phyloP scores from a whole-genome alignment of 2,329 filamentous ascomycete genomes.

The Calonectria pauciramosa region DNA sequence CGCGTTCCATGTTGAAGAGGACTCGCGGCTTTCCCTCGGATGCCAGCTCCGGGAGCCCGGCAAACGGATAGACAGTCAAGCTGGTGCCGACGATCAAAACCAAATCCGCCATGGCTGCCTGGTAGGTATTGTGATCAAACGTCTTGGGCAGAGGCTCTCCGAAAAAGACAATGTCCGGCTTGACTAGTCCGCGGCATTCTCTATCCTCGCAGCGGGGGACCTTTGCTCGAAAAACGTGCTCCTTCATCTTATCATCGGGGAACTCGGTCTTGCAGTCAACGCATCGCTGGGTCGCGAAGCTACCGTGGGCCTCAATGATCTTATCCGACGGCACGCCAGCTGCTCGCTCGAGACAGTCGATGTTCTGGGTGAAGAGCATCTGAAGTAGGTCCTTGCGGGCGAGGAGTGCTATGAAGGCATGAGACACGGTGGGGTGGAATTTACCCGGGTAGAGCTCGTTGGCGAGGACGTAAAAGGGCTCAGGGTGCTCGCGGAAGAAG shows the following conservation, averaged over 20 bases:
- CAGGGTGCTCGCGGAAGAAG: conserved; percentile 87
- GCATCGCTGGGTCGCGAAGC: conserved; percentile 91
- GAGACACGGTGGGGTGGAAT: conserved; percentile 89
- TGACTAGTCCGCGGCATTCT: conserved; percentile 83
- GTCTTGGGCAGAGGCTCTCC: conserved; percentile 73
- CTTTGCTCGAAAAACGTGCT: conserved; percentile 74
- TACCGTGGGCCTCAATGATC: conserved; percentile 95
- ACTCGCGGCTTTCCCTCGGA: conserved; percentile 77
- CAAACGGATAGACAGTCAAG: conserved; percentile 89
- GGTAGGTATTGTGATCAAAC: conserved; percentile 53
- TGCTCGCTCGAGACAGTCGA: conserved; percentile 91
- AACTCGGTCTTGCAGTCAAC: conserved; percentile 86
- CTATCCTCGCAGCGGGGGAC: conserved; percentile 77
- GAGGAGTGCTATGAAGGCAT: conserved; percentile 88
- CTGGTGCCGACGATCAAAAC: conserved; percentile 92
- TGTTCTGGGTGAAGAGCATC: conserved; percentile 97
- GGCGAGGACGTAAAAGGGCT: conserved; percentile 92
- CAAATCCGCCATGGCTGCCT: conserved; percentile 77
- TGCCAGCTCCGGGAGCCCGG: conserved; percentile 79
- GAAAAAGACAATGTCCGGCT: conserved; percentile 96
- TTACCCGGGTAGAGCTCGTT: conserved; percentile 93
- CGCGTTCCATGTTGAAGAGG: conserved; percentile 88
- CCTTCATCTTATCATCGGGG: conserved; percentile 80
- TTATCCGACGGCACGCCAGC: conserved; percentile 86
- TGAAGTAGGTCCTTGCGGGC: conserved; percentile 82